Base-by-base conservation (phyloP, 2,329 filamentous ascomycete species). In the Venturia aucupariae region DNA sequence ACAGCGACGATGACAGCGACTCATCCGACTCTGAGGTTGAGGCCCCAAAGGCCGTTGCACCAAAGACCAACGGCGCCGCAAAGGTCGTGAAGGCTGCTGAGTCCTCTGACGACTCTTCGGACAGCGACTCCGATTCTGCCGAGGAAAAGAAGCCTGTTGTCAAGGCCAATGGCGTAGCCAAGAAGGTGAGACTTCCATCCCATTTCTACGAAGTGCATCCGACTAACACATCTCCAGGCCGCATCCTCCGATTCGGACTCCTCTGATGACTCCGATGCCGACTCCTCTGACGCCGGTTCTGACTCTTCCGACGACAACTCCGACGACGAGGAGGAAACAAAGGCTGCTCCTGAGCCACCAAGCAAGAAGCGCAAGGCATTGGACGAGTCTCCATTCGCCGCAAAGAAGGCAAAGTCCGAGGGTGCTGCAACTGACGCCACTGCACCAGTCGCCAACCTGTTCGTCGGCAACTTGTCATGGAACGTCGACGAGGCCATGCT, bases 391-490 rank as follows among this genome's bases (percentile, higher is more conserved):
- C 24, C 65, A 63, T 76, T 82, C 42, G 77, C 79, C 19, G 73
- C 82, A 66, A 90, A 90, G 84, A 90, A 89, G 82, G 77, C 79
- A 73, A 89, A 89, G 82, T 82, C 81, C 42, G 83, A 86, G 65
- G 76, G 74, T 17, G 51, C 73, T 75, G 57, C 75, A 73, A 62
- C 80, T 75, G 66, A 75, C 41, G 68, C 70, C 46, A 46, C 65
- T 68, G 73, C 39, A 27, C 71, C 68, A 75, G 76, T 80, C 71
- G 80, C 80, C 69, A 96, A 92, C 72, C 86, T 97, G 63, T 97
- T 96, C 77, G 86, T 92, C 69, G 92, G 92, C 70, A 93, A 91
- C 81, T 82, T 97, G 68, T 91, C 90, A 78, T 97, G 92, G 92
- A 90, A 87, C 74, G 82, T 96, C 63, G 90, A 95, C 70, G 92